A percentile compares a stretch with the other conserved stretches of the same genome.
Evolutionary conservation across 805 yeast genomes (phyloP).

Genomic region (Candida caryicola): DNA sequence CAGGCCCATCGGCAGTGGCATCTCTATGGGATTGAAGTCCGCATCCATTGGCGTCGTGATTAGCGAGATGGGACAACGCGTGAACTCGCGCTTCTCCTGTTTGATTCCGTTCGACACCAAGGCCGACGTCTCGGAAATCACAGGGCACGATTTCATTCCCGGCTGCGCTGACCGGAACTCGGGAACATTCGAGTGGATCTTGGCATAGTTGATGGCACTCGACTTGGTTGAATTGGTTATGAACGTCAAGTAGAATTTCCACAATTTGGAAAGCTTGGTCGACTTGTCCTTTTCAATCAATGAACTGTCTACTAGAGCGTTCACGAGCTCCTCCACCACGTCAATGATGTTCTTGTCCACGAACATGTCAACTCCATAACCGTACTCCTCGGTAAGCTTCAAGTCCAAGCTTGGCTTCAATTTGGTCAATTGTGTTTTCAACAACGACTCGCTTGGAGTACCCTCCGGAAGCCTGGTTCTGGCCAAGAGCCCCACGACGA

Average conservation of each 20-base stretch:
- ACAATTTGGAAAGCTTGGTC: conserved; percentile 26
- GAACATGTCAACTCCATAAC: conserved; percentile 8
- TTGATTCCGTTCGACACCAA: background rate
- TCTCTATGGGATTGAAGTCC: conserved; percentile 4
- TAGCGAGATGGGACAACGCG: conserved; percentile 25
- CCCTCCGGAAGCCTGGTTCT: conserved; percentile 19
- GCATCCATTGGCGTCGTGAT: conserved; percentile 21
- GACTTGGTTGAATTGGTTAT: conserved; percentile 28
- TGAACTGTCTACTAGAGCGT: conserved; percentile 8
- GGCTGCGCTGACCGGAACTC: conserved; percentile 17
- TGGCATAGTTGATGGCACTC: conserved; percentile 29
- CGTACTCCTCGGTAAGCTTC: conserved; percentile 4
- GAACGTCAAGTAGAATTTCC: conserved; percentile 41
- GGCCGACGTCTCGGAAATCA: conserved; percentile 6
- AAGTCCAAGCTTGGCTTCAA: conserved; percentile 4
- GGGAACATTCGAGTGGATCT: conserved; percentile 31
- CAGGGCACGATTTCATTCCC: conserved; percentile 17
- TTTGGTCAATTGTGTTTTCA: conserved; percentile 5
- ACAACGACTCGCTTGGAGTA: conserved; percentile 4
- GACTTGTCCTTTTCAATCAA: conserved; percentile 16
- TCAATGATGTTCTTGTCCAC: conserved; percentile 10
- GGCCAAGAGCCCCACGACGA: conserved; percentile 31
- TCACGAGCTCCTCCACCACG: conserved; percentile 12
- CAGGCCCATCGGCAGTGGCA: background rate
- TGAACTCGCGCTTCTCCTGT: conserved; percentile 5